These are phyloP conservation scores for Hsuehochloa calcarea DNA, from an alignment of 176 grass and related monocot genomes.

Conservation along the genomic window DNA sequence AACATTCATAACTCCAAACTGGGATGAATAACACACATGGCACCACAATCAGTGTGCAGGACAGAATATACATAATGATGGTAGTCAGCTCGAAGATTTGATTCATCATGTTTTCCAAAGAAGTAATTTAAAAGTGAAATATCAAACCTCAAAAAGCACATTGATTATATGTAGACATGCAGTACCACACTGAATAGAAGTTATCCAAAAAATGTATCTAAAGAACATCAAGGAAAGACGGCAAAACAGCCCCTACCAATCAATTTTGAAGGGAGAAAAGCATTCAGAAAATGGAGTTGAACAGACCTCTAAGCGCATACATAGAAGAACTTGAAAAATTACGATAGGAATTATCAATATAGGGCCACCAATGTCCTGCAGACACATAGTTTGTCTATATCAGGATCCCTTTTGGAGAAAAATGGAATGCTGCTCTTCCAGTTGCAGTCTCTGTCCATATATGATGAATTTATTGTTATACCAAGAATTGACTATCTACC, in stretches of 20 bases:
- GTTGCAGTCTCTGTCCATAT: slow-evolving; percentile 23
- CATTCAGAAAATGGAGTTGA: slow-evolving; percentile 19
- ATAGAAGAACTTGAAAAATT: slow-evolving; percentile 66
- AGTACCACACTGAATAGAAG: slow-evolving; percentile 13
- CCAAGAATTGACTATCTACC: slow-evolving; percentile 40
- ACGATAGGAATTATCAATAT: slow-evolving; percentile 65
- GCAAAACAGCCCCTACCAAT: not conserved
- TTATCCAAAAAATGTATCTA: not conserved
- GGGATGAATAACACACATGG: not conserved
- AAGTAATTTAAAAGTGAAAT: not conserved
- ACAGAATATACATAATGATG: not conserved
- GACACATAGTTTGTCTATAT: slow-evolving; percentile 38
- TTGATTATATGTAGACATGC: not conserved
- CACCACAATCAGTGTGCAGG: not conserved
- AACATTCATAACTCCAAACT: not conserved
- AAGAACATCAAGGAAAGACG: not conserved
- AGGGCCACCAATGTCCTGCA: slow-evolving; percentile 66
- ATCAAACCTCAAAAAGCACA: not conserved
- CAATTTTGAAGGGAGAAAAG: not conserved
- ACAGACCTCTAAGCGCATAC: slow-evolving; percentile 75
- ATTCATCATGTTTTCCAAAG: not conserved
- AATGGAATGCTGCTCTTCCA: slow-evolving; percentile 35
- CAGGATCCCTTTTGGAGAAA: slow-evolving; percentile 35
- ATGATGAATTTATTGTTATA: slow-evolving; percentile 36
- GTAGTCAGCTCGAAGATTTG: not conserved